Percentiles rank a stretch among this genome's conserved stretches.
These are phyloP conservation scores for Bretziella fagacearum DNA, from an alignment of 2,329 filamentous ascomycete genomes.

Conservation along the genomic window DNA sequence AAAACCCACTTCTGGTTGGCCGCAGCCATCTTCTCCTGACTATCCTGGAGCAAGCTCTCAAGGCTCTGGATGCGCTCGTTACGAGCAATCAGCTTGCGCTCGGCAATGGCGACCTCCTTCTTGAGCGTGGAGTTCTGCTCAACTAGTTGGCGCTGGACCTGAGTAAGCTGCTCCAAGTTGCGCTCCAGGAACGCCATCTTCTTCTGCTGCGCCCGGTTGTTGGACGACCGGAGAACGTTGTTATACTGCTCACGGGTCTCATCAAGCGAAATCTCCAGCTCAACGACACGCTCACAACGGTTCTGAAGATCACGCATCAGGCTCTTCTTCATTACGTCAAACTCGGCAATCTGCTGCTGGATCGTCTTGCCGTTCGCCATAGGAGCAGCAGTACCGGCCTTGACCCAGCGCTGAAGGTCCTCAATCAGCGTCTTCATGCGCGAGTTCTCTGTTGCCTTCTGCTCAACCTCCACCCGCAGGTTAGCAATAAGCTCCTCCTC, in stretches of 20 bases:
- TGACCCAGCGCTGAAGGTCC: slow-evolving; percentile 57
- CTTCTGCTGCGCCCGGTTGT: slow-evolving; percentile 98
- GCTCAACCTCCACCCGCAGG: slow-evolving; percentile 55
- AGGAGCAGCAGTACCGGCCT: slow-evolving; percentile 39
- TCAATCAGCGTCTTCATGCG: slow-evolving; percentile 69
- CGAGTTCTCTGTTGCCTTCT: slow-evolving; percentile 66
- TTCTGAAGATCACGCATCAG: slow-evolving; percentile 98
- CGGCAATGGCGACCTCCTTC: slow-evolving; percentile 97
- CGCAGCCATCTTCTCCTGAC: slow-evolving; percentile 93
- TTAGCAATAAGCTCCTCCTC: slow-evolving; percentile 60
- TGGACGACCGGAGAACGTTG: slow-evolving; percentile 87
- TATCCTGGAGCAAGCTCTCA: slow-evolving; percentile 83
- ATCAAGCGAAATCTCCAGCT: slow-evolving; percentile 93
- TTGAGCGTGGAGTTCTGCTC: slow-evolving; percentile 95
- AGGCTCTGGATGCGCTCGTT: slow-evolving; percentile 95
- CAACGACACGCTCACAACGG: slow-evolving; percentile 91
- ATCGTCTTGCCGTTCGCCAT: slow-evolving; percentile 77
- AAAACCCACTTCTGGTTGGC: slow-evolving; percentile 82
- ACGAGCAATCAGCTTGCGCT: slow-evolving; percentile 87
- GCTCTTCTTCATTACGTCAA: slow-evolving; percentile 99
- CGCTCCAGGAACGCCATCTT: slow-evolving; percentile 99
- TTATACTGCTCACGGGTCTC: slow-evolving; percentile 98
- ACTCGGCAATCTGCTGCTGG: slow-evolving; percentile 95
- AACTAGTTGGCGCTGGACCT: slow-evolving; percentile 91
- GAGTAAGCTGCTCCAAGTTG: slow-evolving; percentile 92